Conservation (phyloP, 345 rosid species). For the Arabis hirsuta region DNA sequence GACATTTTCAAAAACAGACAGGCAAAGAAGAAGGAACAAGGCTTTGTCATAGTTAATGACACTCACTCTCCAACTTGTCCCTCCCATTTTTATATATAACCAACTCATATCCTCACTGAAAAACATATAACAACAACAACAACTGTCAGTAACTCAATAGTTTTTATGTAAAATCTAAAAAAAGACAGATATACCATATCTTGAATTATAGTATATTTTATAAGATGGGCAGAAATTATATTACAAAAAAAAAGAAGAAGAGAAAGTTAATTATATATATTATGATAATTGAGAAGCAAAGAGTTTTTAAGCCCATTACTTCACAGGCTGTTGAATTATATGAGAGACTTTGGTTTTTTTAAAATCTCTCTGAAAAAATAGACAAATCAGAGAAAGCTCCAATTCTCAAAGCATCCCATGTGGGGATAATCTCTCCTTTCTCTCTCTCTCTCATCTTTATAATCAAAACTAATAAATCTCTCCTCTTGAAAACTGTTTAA, state of each 20-base stretch:
- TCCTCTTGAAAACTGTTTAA: constrained; percentile 21
- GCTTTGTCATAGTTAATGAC: constrained; percentile 45
- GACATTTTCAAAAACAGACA: constrained; percentile 34
- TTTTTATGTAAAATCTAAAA: constrained; percentile 30
- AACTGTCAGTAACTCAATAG: constrained; percentile 40
- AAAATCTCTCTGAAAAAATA: constrained; percentile 44
- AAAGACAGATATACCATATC: constrained; percentile 32
- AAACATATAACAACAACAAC: constrained; percentile 11
- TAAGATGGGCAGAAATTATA: constrained; percentile 30
- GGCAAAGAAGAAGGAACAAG: constrained; percentile 41
- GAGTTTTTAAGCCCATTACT: constrained; percentile 41
- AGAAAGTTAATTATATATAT: background rate
- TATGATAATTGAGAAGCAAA: constrained; percentile 39
- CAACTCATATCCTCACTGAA: constrained; percentile 30
- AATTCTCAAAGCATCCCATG: constrained; percentile 45
- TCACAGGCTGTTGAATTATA: constrained; percentile 42
- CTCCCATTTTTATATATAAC: background rate
- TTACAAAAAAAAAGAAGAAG: background rate
- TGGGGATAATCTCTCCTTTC: constrained; percentile 41
- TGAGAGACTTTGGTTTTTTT: constrained; percentile 30
- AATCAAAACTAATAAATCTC: constrained; percentile 33
- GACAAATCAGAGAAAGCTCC: constrained; percentile 47
- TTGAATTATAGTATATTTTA: constrained; percentile 23
- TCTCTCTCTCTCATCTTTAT: constrained; percentile 33
- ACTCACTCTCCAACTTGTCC: constrained; percentile 40